Percentiles rank a stretch among this genome's conserved stretches.
Conservation (phyloP, 495 filamentous ascomycete species). For the Neurospora sp. region DNA sequence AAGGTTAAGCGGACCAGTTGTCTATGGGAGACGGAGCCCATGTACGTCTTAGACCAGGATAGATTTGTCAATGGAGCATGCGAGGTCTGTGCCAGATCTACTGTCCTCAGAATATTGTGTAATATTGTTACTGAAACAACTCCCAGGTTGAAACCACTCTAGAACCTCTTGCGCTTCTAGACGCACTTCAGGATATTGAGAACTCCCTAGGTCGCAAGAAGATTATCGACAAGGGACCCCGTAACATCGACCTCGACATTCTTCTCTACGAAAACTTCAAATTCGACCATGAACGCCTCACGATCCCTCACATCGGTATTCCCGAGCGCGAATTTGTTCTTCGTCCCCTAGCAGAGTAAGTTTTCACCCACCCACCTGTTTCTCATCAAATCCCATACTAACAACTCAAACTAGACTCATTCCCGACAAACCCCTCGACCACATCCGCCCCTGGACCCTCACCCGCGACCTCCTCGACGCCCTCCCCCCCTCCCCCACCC, state of each 20-base stretch:
- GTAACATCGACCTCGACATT: constrained; percentile 91
- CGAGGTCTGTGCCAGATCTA: constrained; percentile 52
- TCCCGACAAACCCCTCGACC: constrained; percentile 45
- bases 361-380: neutral
- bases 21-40: constrained; percentile 88
- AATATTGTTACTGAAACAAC: constrained; percentile 1
- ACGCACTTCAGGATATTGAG: constrained; percentile 76
- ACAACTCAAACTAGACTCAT: constrained; percentile 42
- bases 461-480: constrained; percentile 52
- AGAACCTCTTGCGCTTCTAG: constrained; percentile 62
- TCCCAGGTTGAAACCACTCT: constrained; percentile 71
- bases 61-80: constrained; percentile 88
- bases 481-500: constrained; percentile 40
- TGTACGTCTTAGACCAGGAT: constrained; percentile 88
- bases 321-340: constrained; percentile 90
- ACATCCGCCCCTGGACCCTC: constrained; percentile 38
- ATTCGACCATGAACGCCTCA: constrained; percentile 59
- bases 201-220: constrained; percentile 67
- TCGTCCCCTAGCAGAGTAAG: constrained; percentile 76
- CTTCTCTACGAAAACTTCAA: constrained; percentile 69
- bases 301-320: constrained; percentile 78
- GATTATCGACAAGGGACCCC: constrained; percentile 82
- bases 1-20: constrained; percentile 70
- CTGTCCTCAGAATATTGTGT: neutral
- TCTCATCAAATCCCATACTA: neutral